These are phyloP conservation scores for Peronospora destructor DNA, from an alignment of 352 stramenopile species.

Conservation along the genomic window DNA sequence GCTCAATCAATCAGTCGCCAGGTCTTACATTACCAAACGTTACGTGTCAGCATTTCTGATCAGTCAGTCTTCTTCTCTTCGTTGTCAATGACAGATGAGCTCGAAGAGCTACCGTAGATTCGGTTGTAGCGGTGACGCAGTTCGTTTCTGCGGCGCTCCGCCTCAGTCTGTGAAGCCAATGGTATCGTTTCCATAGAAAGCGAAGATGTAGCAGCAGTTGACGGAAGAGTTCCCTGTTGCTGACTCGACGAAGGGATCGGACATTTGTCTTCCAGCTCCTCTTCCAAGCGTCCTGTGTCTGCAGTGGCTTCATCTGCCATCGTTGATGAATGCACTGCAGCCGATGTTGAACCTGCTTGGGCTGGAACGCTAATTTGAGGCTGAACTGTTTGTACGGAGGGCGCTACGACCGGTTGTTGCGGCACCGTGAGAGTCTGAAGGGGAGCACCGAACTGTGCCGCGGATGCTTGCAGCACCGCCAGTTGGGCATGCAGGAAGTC, in stretches of 20 bases:
- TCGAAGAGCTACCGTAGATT: constrained; percentile 37
- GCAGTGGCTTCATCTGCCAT: background rate
- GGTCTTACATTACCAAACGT: background rate
- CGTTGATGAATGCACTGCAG: constrained; percentile 2
- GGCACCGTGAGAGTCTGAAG: constrained; percentile 11
- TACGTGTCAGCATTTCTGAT: background rate
- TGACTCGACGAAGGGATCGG: constrained; percentile 15
- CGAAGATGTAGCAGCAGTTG: constrained; percentile 5
- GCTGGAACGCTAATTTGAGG: constrained; percentile 2
- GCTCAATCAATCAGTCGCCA: background rate
- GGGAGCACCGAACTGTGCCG: constrained; percentile 17
- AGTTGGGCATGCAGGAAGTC: constrained; percentile 46
- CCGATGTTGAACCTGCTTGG: constrained; percentile 6
- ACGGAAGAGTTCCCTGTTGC: constrained; percentile 4
- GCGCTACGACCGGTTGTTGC: constrained; percentile 9
- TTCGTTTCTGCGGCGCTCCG: constrained; percentile 46
- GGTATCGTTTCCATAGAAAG: constrained; percentile 35
- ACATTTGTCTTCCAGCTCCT: constrained; percentile 40
- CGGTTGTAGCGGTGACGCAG: constrained; percentile 47
- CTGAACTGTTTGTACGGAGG: constrained; percentile 5
- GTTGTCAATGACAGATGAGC: constrained; percentile 12
- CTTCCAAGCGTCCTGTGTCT: constrained; percentile 2
- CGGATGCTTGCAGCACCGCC: constrained; percentile 37
- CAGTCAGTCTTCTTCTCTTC: constrained; percentile 39
- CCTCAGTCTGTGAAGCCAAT: constrained; percentile 33